A percentile compares a stretch with the other conserved stretches of the same genome.
Conservation (phyloP, 1,284 basidiomycete species). For the Blastosporella zonata region DNA sequence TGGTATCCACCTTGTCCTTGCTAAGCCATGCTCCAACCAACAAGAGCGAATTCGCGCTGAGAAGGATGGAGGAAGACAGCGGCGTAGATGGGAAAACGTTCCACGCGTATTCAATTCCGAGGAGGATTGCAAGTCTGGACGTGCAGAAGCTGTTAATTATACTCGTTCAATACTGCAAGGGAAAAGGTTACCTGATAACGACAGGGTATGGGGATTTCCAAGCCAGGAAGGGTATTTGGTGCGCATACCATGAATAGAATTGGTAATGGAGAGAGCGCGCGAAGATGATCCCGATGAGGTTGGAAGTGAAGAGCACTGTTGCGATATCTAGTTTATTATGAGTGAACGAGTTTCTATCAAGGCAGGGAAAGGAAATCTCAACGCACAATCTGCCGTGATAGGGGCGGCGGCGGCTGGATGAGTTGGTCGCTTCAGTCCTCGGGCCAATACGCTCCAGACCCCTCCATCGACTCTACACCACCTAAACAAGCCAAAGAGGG, state of each 20-base stretch:
- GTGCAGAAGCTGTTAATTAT: constrained; percentile 1
- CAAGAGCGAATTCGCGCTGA: constrained; percentile 56
- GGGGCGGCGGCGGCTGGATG: constrained; percentile 41
- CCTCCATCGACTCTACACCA: constrained; percentile 76
- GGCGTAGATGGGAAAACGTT: constrained; percentile 82
- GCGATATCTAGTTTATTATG: constrained; percentile 61
- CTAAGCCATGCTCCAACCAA: constrained; percentile 62
- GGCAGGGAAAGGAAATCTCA: constrained; percentile 1
- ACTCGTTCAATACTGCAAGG: constrained; percentile 1
- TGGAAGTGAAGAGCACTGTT: constrained; percentile 85
- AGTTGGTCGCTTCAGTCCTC: constrained; percentile 53
- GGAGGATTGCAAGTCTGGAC: constrained; percentile 58
- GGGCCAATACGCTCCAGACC: constrained; percentile 48
- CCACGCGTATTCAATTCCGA: constrained; percentile 82
- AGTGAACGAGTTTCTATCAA: constrained; percentile 14
- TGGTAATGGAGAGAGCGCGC: constrained; percentile 98
- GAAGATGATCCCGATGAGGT: constrained; percentile 88
- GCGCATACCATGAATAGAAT: constrained; percentile 98
- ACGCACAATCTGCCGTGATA: constrained; percentile 61
- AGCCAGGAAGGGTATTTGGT: constrained; percentile 84
- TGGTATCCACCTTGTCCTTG: constrained; percentile 10
- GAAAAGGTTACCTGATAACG: constrained; percentile 53
- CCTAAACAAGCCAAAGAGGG: constrained; percentile 67
- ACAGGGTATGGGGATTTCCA: constrained; percentile 72
- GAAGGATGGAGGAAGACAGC: constrained; percentile 64